Evolutionary conservation across 2,329 filamentous ascomycete species (phyloP).

Genomic region (Phaeoacremonium minimum): DNA sequence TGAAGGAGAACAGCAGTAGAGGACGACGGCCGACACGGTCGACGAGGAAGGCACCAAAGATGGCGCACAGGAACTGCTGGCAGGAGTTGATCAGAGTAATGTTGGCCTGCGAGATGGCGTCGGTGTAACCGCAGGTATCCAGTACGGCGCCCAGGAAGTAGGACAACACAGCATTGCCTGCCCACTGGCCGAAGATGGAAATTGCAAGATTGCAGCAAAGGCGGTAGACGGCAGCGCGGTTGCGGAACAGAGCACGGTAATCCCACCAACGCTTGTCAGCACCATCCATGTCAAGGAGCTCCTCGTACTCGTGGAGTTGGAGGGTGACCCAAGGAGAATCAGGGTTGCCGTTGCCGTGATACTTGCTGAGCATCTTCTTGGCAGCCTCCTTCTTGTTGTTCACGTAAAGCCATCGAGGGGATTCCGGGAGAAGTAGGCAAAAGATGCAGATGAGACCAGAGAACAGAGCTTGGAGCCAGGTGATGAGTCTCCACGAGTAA

Average conservation of each 20-base stretch:
- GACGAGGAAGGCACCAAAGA: slow-evolving; percentile 43
- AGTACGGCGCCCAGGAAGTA: slow-evolving; percentile 48
- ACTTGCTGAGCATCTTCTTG: slow-evolving; percentile 22
- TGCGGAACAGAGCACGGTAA: slow-evolving; percentile 36
- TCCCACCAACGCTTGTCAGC: slow-evolving; percentile 41
- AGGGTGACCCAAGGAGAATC: slow-evolving; percentile 32
- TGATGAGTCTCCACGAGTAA: slow-evolving; percentile 34
- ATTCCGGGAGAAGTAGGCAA: slow-evolving; percentile 25
- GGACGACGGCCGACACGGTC: slow-evolving; percentile 47
- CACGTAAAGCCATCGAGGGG: slow-evolving; percentile 23
- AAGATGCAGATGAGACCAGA: slow-evolving; percentile 28
- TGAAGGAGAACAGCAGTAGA: slow-evolving; percentile 46
- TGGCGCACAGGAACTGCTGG: slow-evolving; percentile 43
- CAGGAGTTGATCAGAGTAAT: slow-evolving; percentile 48
- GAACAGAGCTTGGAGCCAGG: slow-evolving; percentile 39
- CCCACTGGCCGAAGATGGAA: slow-evolving; percentile 39
- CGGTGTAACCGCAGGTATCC: slow-evolving; percentile 42
- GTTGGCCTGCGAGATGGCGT: slow-evolving; percentile 34
- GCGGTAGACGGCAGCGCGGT: slow-evolving; percentile 29
- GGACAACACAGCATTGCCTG: slow-evolving; percentile 31
- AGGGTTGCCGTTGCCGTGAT: slow-evolving; percentile 32
- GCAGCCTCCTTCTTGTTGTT: slow-evolving; percentile 22
- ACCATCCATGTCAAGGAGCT: slow-evolving; percentile 31
- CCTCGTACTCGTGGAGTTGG: slow-evolving; percentile 34
- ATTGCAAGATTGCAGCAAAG: slow-evolving; percentile 34